Conservation (phyloP, 495 filamentous ascomycete genomes). For the Corynascus novoguineensis region DNA sequence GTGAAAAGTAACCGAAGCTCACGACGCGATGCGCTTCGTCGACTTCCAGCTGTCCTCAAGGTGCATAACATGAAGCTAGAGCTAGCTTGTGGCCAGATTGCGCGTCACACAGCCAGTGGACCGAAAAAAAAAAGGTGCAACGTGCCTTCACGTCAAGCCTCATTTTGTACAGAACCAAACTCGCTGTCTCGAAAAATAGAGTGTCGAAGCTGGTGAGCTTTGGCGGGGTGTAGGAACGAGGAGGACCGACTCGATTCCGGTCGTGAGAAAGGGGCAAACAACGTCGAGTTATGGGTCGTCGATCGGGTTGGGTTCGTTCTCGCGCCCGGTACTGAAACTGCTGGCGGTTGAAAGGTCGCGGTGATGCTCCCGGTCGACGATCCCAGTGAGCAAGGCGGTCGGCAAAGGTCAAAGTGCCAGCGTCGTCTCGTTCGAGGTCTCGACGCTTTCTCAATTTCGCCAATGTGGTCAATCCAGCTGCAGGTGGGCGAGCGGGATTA, state of each 20-base stretch:
- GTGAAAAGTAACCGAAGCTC: neutral
- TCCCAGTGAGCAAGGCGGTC: conserved; percentile 8
- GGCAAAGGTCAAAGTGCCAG: conserved; percentile 22
- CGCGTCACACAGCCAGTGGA: conserved; percentile 11
- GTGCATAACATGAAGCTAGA: too few species aligned
- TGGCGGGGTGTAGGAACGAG: conserved; percentile 20
- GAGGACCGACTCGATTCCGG: conserved; percentile 1
- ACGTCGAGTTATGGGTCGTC: neutral
- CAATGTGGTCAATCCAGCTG: conserved; percentile 32
- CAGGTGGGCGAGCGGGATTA: conserved; percentile 20
- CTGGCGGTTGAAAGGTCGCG: neutral
- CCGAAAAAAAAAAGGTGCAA: conserved; percentile 17
- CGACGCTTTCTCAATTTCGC: conserved; percentile 29
- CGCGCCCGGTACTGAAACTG: neutral
- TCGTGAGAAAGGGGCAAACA: conserved; percentile 6
- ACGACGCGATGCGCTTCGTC: neutral
- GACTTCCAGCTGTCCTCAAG: neutral
- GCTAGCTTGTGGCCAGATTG: conserved; percentile 19
- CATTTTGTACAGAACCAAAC: conserved; percentile 52
- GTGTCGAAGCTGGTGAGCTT: conserved; percentile 21
- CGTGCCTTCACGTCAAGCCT: conserved; percentile 87
- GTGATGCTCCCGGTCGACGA: conserved; percentile 1
- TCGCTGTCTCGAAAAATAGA: neutral
- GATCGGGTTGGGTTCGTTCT: neutral
- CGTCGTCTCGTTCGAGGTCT: conserved; percentile 29